A percentile compares a stretch with the other conserved stretches of the same genome.
Evolutionary conservation across 2,329 filamentous ascomycete species (phyloP).

Genomic region (Gyromitra esculenta): DNA sequence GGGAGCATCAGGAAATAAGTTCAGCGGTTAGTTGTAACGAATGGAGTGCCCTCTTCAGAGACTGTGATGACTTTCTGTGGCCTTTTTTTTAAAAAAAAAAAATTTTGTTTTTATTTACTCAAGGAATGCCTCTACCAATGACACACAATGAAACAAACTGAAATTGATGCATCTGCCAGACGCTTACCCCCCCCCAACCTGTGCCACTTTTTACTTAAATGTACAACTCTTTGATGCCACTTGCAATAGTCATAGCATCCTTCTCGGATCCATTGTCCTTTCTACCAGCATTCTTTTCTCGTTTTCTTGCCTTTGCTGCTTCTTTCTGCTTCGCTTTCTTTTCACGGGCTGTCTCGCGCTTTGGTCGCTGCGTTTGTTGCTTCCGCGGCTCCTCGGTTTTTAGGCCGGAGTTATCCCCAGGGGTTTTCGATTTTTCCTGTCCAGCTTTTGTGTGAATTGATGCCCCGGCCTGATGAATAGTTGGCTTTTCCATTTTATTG

Average conservation of each 20-base stretch:
- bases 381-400: slow-evolving; percentile 24
- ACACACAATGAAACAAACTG: slow-evolving; percentile 3
- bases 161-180: background rate
- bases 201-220: slow-evolving; percentile 23
- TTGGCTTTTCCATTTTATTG: slow-evolving; percentile 17
- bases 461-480: slow-evolving; percentile 7
- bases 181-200: background rate
- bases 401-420: slow-evolving; percentile 55
- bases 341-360: slow-evolving; percentile 35
- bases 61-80: background rate
- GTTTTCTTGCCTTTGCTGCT: slow-evolving; percentile 41
- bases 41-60: background rate
- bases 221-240: slow-evolving; percentile 48
- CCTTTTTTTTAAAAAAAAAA: background rate
- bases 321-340: slow-evolving; percentile 49
- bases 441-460: slow-evolving; percentile 25
- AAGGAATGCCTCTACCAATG: slow-evolving; percentile 8
- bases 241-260: slow-evolving; percentile 37
- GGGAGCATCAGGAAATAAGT: background rate
- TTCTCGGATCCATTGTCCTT: slow-evolving; percentile 32
- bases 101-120: background rate
- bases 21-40: slow-evolving; percentile 12
- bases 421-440: slow-evolving; percentile 10
- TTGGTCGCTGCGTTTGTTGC: slow-evolving; percentile 30
- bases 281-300: slow-evolving; percentile 21